phyloP scores from a whole-genome alignment of 352 stramenopile genomes.

The Hyaloperonospora arabidopsidis region DNA sequence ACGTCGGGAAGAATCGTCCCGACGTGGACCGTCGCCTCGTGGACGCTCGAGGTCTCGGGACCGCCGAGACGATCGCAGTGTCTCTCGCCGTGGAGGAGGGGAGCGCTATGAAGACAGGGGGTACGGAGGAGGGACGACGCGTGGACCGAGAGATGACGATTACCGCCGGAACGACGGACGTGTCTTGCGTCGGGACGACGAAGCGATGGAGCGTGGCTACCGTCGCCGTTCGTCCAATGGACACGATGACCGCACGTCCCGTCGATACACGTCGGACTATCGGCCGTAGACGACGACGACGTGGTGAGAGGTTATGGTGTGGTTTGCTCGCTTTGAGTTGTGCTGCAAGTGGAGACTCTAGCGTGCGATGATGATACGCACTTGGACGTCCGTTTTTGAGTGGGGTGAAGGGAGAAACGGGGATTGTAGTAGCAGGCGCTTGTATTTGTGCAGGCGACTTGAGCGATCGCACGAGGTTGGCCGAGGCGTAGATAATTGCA shows the following conservation, averaged over 20 bases:
- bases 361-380: too few relatives aligned
- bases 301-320: slow-evolving; percentile 10
- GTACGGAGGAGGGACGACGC: slow-evolving; percentile 13
- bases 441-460: too few relatives aligned
- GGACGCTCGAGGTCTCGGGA: slow-evolving; percentile 20
- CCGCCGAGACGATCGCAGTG: slow-evolving; percentile 19
- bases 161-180: slow-evolving; percentile 16
- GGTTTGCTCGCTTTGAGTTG: neutral
- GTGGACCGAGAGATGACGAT: slow-evolving; percentile 16
- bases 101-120: slow-evolving; percentile 35
- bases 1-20: slow-evolving; percentile 16
- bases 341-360: neutral
- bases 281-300: slow-evolving; percentile 23
- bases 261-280: slow-evolving; percentile 44
- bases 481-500: too few relatives aligned
- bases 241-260: slow-evolving; percentile 50
- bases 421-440: too few relatives aligned
- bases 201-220: slow-evolving; percentile 33
- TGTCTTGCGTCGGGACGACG: slow-evolving; percentile 22
- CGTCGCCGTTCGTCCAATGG: slow-evolving; percentile 30
- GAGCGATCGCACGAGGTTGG: too few relatives aligned
- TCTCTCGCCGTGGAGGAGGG: slow-evolving; percentile 14
- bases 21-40: slow-evolving; percentile 16
- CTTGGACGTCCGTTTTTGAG: too few relatives aligned
- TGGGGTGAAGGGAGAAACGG: too few relatives aligned